Evolutionary conservation across 2,329 filamentous ascomycete genomes (phyloP), one percentile per base, ranked within the genome.

Genomic region (Calonectria hongkongensis): DNA sequence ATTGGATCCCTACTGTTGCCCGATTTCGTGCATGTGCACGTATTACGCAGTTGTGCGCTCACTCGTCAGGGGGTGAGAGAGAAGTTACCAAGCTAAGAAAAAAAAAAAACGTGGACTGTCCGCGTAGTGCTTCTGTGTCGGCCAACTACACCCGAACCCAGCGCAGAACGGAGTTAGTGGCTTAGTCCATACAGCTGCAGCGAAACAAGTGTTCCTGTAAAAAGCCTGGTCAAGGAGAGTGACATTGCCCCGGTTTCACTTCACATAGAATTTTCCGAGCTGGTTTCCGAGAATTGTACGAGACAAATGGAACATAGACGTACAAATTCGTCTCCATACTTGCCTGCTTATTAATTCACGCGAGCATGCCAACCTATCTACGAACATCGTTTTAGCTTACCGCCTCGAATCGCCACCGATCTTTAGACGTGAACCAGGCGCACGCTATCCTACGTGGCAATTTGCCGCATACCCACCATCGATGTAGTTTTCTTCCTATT

Each of bases 1-100:
- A 66, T 70, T 66, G 13, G n/a, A 51, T 70, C 51, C 68, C 62
- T 27, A 36, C 68, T 27, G 39, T 70, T 70, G 33, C 58, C 36
- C 41, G 69, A 54, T 56, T 68, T 50, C 51, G 30, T 36, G 43
- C 54, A 21, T 58, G 54, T 60, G 54, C 54, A 41, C 41, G 54
- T 18, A 21, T 41, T 28, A 28, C 54, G 54, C 39, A 60, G 21
- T 25, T 60, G 21, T 41, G 54, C 33, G 36, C 21, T 41, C 33
- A 36, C 33, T 8, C 39, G n/a, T 27, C 36, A 60, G 36, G 54
- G 54, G 36, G 54, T 48, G 2, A 47, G n/a, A 25, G 30, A 33
- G 9, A 48, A 21, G n/a, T 25, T 25, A n/a, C 45, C 21, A 25
- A 48, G 45, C 45, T 48, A 6, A n/a, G 21, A 12, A 16, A 8